A percentile compares a stretch with the other conserved stretches of the same genome.
These are phyloP conservation scores for Russula foetens DNA, from an alignment of 768 basidiomycete genomes.

Conservation along the genomic window DNA sequence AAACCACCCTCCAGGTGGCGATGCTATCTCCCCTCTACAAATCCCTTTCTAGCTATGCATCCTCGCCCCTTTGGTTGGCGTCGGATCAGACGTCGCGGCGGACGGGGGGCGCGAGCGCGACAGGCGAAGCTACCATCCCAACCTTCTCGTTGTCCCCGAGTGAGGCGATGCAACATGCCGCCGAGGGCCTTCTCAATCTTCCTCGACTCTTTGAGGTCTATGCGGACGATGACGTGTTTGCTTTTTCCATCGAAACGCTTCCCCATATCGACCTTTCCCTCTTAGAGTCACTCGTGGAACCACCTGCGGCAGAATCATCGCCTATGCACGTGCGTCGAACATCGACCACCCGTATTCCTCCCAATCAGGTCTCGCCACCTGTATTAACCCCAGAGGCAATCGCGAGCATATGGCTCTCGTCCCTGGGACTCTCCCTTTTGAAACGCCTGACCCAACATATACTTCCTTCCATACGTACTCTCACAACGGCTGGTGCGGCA, in stretches of 20 bases:
- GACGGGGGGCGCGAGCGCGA: constrained; percentile 33
- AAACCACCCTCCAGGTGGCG: constrained; percentile 69
- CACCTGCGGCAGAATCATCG: constrained; percentile 20
- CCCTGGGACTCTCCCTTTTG: constrained; percentile 76
- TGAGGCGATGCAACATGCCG: constrained; percentile 78
- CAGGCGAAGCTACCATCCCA: constrained; percentile 59
- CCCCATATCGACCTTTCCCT: constrained; percentile 58
- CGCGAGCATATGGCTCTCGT: constrained; percentile 86
- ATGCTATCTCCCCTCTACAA: constrained; percentile 77
- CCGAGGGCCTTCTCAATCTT: constrained; percentile 91
- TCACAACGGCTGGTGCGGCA: constrained; percentile 62
- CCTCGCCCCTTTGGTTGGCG: constrained; percentile 58
- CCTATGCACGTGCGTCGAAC: constrained; percentile 29
- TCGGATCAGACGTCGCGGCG: constrained; percentile 39
- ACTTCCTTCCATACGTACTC: constrained; percentile 59
- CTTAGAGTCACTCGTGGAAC: constrained; percentile 40
- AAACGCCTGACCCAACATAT: constrained; percentile 60
- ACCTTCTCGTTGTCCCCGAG: constrained; percentile 91
- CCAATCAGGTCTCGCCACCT: constrained; percentile 2
- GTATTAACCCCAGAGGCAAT: constrained; percentile 66
- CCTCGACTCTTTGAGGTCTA: constrained; percentile 93
- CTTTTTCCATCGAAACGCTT: constrained; percentile 79
- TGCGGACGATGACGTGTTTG: constrained; percentile 83
- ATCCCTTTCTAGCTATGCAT: constrained; percentile 64
- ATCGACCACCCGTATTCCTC: constrained; percentile 19